A percentile compares a stretch with the other conserved stretches of the same genome.
Conservation (phyloP, 257 asterid genomes). For the Forsythia suspensa region DNA sequence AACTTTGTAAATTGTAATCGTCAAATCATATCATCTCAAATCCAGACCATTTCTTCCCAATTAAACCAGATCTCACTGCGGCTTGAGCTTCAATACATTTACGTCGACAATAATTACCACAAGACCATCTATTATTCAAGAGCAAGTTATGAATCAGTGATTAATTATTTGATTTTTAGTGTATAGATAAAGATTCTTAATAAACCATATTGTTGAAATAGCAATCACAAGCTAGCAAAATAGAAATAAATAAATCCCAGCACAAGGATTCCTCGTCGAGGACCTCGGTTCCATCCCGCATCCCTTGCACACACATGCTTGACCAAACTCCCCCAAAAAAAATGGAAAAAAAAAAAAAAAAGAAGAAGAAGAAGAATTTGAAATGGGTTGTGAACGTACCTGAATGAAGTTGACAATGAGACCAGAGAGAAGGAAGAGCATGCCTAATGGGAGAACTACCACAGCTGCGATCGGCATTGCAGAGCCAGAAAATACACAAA, state of each 20-base stretch:
- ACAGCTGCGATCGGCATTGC: slow-evolving; percentile 74
- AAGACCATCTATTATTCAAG: background rate
- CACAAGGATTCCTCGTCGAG: background rate
- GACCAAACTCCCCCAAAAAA: background rate
- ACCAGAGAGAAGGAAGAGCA: slow-evolving; percentile 72
- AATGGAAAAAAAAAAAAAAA: too few relatives aligned
- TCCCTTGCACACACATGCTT: background rate
- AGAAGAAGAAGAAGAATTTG: background rate
- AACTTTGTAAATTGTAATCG: too few relatives aligned
- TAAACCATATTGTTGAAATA: background rate
- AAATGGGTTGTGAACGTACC: slow-evolving; percentile 35
- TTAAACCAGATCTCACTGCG: background rate
- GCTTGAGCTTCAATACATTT: background rate
- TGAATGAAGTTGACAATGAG: slow-evolving; percentile 67
- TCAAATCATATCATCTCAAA: too few relatives aligned
- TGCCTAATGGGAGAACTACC: slow-evolving; percentile 68
- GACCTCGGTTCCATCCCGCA: background rate
- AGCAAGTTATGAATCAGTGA: slow-evolving; percentile 1
- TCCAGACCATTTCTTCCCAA: background rate
- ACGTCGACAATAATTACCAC: background rate
- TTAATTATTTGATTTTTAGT: background rate
- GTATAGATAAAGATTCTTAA: background rate
- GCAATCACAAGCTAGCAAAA: background rate
- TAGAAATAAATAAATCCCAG: background rate
- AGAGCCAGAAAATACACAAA: too few relatives aligned